Evolutionary conservation across 2,329 filamentous ascomycete genomes (phyloP), one percentile per base, ranked within the genome.

Genomic region (Pseudovirgaria hyperparasitica): DNA sequence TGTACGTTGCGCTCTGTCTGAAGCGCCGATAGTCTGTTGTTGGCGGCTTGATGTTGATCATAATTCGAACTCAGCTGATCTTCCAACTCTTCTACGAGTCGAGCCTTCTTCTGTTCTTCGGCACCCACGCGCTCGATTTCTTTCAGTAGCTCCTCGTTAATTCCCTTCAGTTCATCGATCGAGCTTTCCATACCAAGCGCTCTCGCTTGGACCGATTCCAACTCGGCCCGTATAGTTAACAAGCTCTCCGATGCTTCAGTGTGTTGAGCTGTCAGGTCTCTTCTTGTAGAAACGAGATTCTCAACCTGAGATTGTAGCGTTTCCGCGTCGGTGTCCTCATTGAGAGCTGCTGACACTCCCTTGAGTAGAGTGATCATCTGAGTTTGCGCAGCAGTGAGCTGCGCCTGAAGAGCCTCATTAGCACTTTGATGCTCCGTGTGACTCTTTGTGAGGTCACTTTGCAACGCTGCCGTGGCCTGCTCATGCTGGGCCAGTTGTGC

Each of bases 21-120:
- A 28, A 65, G 52, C 33, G 80, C 76, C 27, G 86, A 94, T 28
- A 96, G 62, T 28, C 87, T 76, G 58, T 93, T 92, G 52, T 72
- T 85, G 9, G 77, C 76, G 33, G 73, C 64, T 47, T 94, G 82
- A 33, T 87, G 85, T 50, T 93, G 82, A 46, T 98, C 90, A 55
- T 85, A 98, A 58, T 90, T 94, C 50, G 70, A 82, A 48, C 87
- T 86, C 28, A 98, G 73, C 54, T 98, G 90, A 43, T 96, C 87
- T 55, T 98, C 90, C 5, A 98, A 74, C 57, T 98, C 87, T 51
- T 96, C 84, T 6, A 98, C 82, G 9, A 98, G 65, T 13, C 84
- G 75, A 22, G 82, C 80, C 54, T 90, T 92, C 67, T 92, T 94
- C 61, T 84, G 77, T 63, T 92, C 92, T 57, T 72, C 71, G 10